Evolutionary conservation across 495 filamentous ascomycete genomes (phyloP), one percentile per base, ranked within the genome.

Genomic region (Penicillium subrubescens): DNA sequence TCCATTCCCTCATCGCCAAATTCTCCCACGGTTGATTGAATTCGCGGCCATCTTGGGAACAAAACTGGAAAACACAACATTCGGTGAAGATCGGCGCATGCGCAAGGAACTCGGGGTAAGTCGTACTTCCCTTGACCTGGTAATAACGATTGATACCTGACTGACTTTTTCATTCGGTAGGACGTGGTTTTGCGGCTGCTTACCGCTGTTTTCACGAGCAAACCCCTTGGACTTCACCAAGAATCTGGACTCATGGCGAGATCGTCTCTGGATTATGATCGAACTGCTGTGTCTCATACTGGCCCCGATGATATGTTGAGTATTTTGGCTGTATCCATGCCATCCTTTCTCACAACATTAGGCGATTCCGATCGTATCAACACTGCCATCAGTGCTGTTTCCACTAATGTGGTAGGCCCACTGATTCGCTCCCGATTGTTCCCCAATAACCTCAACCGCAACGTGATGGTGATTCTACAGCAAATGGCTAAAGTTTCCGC

Each of bases 31-130:
- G 31, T 78, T 99, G 60, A 80, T 99, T 33, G 91, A 96, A 65
- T 96, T 98, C 66, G 91, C 91, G 8, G 91, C 91, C 3, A 90
- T 96, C 51, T 74, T 99, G 46, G 95, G 94, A 10, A 87, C 92
- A 69, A 99, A 99, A 77, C 87, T 97, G 46, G 92, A 97, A 71
- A 97, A 98, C 70, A 99, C 95, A 12, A 98, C 92, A 66, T 98
- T 97, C 77, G 95, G 95, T 27, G 95, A 98, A 75, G 92, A 98
- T 78, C 86, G 90, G 43, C 93, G 89, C 69, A 97, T 98, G 94
- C 85, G 95, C 66, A 88, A 90, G 73, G 95, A 99, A 46, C 81
- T 99, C 15, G 92, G 90, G 31, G 94, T 97, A 84, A 70, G 91
- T 83, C 25, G 17, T 53, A 10, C 14, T 8, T 8, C 3, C 34